Conservation (phyloP, 805 yeast species). For the Candida loeiensis region DNA sequence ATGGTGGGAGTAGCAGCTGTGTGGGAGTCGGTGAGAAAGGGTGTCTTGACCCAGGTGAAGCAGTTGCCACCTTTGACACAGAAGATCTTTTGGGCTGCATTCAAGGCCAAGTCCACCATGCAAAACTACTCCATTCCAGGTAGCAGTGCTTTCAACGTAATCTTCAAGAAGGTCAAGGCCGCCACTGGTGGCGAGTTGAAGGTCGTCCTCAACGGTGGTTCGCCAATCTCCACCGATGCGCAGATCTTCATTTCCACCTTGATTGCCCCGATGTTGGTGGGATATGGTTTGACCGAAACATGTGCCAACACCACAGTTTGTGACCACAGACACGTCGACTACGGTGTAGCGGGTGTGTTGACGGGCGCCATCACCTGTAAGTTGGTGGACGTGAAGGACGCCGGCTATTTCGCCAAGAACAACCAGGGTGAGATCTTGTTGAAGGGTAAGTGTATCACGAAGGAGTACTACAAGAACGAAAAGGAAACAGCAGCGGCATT, state of each 20-base stretch:
- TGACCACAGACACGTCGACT: constrained; percentile 62
- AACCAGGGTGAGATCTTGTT: constrained; percentile 91
- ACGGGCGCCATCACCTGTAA: constrained; percentile 83
- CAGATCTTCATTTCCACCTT: constrained; percentile 75
- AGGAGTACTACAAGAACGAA: constrained; percentile 78
- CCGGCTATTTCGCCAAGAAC: constrained; percentile 85
- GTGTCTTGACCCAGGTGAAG: constrained; percentile 72
- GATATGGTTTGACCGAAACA: constrained; percentile 96
- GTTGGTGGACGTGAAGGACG: constrained; percentile 85
- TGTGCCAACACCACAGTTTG: constrained; percentile 80
- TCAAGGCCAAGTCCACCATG: constrained; percentile 64
- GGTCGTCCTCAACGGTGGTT: constrained; percentile 82
- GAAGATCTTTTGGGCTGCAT: constrained; percentile 87
- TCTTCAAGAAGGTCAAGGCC: constrained; percentile 83
- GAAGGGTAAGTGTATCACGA: constrained; percentile 67
- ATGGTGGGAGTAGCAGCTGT: constrained; percentile 99
- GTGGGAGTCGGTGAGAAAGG: constrained; percentile 95
- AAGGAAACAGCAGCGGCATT: constrained; percentile 76
- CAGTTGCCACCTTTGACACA: constrained; percentile 64
- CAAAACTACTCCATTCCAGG: constrained; percentile 71
- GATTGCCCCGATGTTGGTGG: constrained; percentile 83
- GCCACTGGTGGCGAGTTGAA: constrained; percentile 93
- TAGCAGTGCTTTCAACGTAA: constrained; percentile 63
- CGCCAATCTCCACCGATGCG: constrained; percentile 78
- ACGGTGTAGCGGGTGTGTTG: constrained; percentile 77